Percentiles rank a stretch among this genome's conserved stretches.
Evolutionary conservation across 192 early-diverging fungal genomes (phyloP).

Genomic region (Umbelopsis isabellina): DNA sequence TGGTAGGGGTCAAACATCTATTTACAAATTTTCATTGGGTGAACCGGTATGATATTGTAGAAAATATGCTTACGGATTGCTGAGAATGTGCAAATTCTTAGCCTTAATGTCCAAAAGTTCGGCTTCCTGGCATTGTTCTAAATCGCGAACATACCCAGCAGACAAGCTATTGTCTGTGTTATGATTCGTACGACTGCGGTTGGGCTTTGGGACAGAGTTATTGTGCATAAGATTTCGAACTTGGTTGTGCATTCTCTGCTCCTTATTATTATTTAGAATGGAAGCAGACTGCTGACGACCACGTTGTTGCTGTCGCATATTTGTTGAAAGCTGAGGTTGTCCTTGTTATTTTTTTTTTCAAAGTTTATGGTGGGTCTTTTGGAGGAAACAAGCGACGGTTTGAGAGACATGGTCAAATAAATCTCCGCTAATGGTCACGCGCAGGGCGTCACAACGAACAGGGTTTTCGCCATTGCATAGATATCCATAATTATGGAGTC

Average conservation of each 20-base stretch:
- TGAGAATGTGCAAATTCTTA: not conserved
- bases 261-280: not conserved
- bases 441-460: slow-evolving; percentile 6
- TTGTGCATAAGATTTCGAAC: slow-evolving; percentile 17
- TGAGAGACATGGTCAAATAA: slow-evolving; percentile 12
- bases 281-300: slow-evolving; percentile 14
- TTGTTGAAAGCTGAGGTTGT: not conserved
- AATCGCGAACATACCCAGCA: slow-evolving; percentile 10
- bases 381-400: slow-evolving; percentile 1
- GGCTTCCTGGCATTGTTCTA: slow-evolving; percentile 8
- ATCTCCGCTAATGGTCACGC: slow-evolving; percentile 21
- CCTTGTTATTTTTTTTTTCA: slow-evolving; percentile 1
- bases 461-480: not conserved
- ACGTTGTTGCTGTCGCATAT: slow-evolving; percentile 3
- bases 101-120: slow-evolving; percentile 1
- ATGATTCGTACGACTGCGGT: slow-evolving; percentile 14
- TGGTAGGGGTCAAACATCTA: not conserved
- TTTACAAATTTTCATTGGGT: not conserved
- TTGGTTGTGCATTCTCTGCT: slow-evolving; percentile 9
- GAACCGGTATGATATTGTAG: not conserved
- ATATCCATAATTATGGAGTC: not conserved
- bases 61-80: not conserved
- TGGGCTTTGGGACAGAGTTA: slow-evolving; percentile 6
- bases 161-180: slow-evolving; percentile 2
- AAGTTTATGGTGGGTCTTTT: not conserved